Conservation (phyloP, 768 basidiomycete genomes). For the Russula olivacea region DNA sequence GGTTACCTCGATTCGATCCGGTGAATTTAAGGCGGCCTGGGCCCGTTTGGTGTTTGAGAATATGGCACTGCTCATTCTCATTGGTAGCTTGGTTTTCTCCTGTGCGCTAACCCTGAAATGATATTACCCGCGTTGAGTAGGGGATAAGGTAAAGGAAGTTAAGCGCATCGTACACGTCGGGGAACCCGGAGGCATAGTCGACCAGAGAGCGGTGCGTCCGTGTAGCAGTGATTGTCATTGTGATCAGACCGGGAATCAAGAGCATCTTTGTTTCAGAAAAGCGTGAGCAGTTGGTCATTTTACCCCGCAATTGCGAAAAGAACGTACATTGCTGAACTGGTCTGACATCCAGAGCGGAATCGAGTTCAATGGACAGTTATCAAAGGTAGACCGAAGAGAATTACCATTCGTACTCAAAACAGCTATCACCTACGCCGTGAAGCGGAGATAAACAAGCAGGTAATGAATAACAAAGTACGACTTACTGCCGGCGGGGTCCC, state of each 20-base stretch:
- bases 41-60: no score
- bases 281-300: neutral
- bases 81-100: no score
- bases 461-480: no score
- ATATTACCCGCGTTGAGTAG: neutral
- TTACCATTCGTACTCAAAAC: neutral
- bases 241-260: neutral
- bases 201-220: neutral
- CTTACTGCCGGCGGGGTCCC: neutral
- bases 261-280: neutral
- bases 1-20: no score
- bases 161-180: neutral
- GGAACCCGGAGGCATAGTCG: neutral
- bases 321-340: neutral
- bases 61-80: no score
- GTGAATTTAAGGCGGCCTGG: no score
- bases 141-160: no score
- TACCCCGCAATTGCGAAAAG: neutral
- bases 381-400: no score
- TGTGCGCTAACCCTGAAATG: neutral
- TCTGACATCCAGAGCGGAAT: neutral
- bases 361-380: neutral
- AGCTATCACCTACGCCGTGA: neutral
- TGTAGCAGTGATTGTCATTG: neutral
- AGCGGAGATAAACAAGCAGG: neutral